phyloP scores from a whole-genome alignment of 2,329 filamentous ascomycete genomes.

The Alternaria longipes region DNA sequence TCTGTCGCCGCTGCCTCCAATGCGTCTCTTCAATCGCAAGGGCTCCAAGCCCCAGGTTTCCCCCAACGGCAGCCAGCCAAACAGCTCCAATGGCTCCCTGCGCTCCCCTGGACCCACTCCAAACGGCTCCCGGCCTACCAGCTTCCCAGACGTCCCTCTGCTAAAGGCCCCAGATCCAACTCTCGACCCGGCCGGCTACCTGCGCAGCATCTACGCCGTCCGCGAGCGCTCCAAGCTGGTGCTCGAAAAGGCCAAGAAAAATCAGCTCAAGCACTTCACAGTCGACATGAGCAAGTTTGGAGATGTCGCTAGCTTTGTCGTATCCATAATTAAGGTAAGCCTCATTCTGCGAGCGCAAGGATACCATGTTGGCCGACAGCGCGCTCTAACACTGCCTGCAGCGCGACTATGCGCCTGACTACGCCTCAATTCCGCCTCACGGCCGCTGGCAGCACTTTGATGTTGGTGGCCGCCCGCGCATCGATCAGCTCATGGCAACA shows the following conservation, averaged over 20 bases:
- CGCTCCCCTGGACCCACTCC: constrained; percentile 59
- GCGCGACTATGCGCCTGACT: constrained; percentile 76
- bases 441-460: constrained; percentile 82
- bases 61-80: constrained; percentile 50
- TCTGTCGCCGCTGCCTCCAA: constrained; percentile 39
- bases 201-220: constrained; percentile 88
- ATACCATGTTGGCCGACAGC: not conserved
- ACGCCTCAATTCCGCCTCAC: constrained; percentile 81
- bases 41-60: constrained; percentile 53
- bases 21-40: constrained; percentile 65
- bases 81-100: constrained; percentile 59
- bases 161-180: constrained; percentile 87
- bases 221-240: constrained; percentile 80
- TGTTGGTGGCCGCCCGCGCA: constrained; percentile 77
- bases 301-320: constrained; percentile 85
- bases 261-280: constrained; percentile 84
- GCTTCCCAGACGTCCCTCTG: constrained; percentile 79
- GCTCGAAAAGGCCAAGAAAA: constrained; percentile 77
- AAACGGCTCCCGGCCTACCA: constrained; percentile 51
- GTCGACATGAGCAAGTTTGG: constrained; percentile 86
- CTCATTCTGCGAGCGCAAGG: not conserved
- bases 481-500: constrained; percentile 74
- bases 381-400: constrained; percentile 43
- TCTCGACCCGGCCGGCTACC: constrained; percentile 87
- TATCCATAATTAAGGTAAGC: constrained; percentile 91